Evolutionary conservation across 208 protist genomes (phyloP), one percentile per base, ranked within the genome.

Genomic region (Angomonas ambiguus): DNA sequence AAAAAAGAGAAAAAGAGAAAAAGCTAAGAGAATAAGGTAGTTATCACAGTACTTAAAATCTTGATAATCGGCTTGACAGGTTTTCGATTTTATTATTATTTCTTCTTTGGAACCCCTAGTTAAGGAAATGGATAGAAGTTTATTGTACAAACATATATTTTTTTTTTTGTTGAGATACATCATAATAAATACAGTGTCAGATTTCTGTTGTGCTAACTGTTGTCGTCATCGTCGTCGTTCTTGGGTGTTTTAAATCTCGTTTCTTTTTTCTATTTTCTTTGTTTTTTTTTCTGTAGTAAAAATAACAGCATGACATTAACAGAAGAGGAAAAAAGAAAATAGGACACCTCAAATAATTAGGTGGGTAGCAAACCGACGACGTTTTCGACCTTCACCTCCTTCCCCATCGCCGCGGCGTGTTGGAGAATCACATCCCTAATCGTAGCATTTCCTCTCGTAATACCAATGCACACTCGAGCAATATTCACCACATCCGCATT

Each of bases 401-500:
- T 72, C 0, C 87, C 87, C 83, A 93, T 88, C 45, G 60, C 51
- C 11, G 80, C 77, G 0, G 80, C 81, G 58, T 90, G 79, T 33
- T 58, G 61, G 31, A 93, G 61, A 28, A 93, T 77, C 5, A 77
- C 71, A 41, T 94, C 74, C 11, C 83, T 75, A n/a, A 91, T 74
- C 5, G 76, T 76, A 0, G 77, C 77, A 56, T 85, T 88, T 28
- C 85, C 85, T 28, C 79, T 72, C n/a, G 82, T 78, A 34, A 94
- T 83, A 62, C 88, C 91, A 53, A 93, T 88, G 53, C 75, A 89
- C 16, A 96, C 88, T 2, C 88, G 83, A 10, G 91, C 86, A 18
- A 93, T 48, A 59, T 83, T 82, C 31, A 92, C 86, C 6, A 90
- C 69, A 67, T 92, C 87, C 0, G 76, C 59, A 62, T 79, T 85